Base-by-base conservation (phyloP, 2,329 filamentous ascomycete species). In the Ceratocystis cubensis region DNA sequence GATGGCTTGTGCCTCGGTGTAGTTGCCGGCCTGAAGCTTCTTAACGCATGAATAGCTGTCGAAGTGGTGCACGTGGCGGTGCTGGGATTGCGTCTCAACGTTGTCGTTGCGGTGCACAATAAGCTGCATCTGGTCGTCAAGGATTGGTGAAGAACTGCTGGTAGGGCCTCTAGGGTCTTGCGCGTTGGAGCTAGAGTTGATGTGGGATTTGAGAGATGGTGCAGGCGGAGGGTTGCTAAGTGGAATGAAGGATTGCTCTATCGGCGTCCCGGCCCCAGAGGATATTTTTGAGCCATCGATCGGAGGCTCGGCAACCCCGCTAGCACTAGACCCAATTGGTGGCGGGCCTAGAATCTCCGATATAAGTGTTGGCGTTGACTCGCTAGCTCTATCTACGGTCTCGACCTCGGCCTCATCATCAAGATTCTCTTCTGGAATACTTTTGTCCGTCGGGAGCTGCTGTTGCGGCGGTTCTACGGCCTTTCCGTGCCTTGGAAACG, bases 41-140 rank as follows among this genome's bases (percentile, higher is more conserved):
- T 88, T 88, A 17, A 97, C 94, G 4, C 97, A 82, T 15, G 85
- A 87, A 76, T 94, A 99, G 28, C 88, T 96, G 76, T 99, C 93
- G 76, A 99, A 99, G 77, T 97, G 91, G 77, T 99, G 94, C 44
- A 96, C 86, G 73, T 96, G 63, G 15, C 53, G 37, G 56, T 59
- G 25, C 5, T n/a, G 41, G 15, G 30, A n/a, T n/a, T 46, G 48
- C 2, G 30, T 59, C 10, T 37, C 33, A 8, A 41, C 50, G 33
- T 56, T 22, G 63, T 59, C 30, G 28, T 61, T 33, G 37, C 33
- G 48, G 62, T 64, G 66, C n/a, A 65, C 48, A 37, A 57, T 59
- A 5, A 65, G 63, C 37, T 65, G 63, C 46, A 57, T 59, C 17
- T 41, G 63, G 5, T 57, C 50, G n/a, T 65, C 63, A 3, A 46